Percentiles rank a stretch among this genome's conserved stretches.
These are phyloP conservation scores for Colletotrichum cordylinicola DNA, from an alignment of 2,329 filamentous ascomycete genomes.

Conservation along the genomic window DNA sequence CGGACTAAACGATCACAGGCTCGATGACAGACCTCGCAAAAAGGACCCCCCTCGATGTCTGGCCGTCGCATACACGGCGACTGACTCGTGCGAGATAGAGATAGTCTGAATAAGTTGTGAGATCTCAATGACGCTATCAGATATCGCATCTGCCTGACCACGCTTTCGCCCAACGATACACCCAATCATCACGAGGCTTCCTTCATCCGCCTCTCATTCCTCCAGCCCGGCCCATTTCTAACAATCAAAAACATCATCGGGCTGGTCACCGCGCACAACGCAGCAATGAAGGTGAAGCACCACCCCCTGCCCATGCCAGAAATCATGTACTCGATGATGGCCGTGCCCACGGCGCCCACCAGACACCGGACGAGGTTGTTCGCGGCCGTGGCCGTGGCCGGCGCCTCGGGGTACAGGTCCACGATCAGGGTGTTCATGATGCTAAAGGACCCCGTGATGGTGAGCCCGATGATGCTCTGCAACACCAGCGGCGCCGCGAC, in stretches of 20 bases:
- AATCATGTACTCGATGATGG: slow-evolving; percentile 65
- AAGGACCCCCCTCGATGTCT: not conserved
- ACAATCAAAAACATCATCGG: slow-evolving; percentile 56
- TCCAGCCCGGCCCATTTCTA: slow-evolving; percentile 54
- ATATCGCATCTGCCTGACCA: not conserved
- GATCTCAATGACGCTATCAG: not conserved
- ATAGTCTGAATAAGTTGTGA: not conserved
- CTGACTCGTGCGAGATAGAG: not conserved
- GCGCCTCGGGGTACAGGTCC: slow-evolving; percentile 65
- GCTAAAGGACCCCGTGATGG: slow-evolving; percentile 66
- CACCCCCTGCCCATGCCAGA: slow-evolving; percentile 62
- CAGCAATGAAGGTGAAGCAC: slow-evolving; percentile 64
- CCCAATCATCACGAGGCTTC: slow-evolving; percentile 1
- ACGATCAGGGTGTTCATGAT: slow-evolving; percentile 69
- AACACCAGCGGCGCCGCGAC: slow-evolving; percentile 62
- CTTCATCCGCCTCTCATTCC: slow-evolving; percentile 53
- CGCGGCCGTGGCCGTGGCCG: slow-evolving; percentile 67
- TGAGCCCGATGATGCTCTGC: slow-evolving; percentile 61
- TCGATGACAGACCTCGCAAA: not conserved
- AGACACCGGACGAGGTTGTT: slow-evolving; percentile 70
- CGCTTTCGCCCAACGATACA: not conserved
- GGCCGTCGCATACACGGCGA: not conserved
- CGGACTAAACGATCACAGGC: not conserved
- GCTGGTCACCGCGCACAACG: slow-evolving; percentile 53
- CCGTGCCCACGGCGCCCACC: slow-evolving; percentile 63